Evolutionary conservation across 495 filamentous ascomycete species (phyloP).

Genomic region (Neurospora sp.): DNA sequence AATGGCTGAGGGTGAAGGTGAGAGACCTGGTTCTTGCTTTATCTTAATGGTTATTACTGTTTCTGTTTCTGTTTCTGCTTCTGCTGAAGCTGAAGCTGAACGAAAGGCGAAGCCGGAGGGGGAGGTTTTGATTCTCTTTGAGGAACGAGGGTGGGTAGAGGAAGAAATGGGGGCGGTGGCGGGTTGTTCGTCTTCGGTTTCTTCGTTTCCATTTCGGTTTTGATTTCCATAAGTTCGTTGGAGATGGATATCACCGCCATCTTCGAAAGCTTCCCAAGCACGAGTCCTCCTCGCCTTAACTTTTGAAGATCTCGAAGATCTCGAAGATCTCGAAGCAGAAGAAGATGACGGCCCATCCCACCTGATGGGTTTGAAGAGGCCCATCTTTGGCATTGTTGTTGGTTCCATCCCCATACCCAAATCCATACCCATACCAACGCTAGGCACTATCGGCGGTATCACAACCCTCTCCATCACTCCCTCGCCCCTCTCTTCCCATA

Average conservation of each 20-base stretch:
- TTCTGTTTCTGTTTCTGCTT: not conserved
- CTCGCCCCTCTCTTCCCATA: not conserved
- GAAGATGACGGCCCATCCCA: not conserved
- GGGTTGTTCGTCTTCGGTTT: not conserved
- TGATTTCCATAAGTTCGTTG: not conserved
- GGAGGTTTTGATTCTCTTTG: not conserved
- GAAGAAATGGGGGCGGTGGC: not conserved
- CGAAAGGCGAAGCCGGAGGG: not conserved
- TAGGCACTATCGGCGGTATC: not conserved
- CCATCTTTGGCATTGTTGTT: not conserved
- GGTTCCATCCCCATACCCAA: not conserved
- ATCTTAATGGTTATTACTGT: not conserved
- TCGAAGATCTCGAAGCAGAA: not conserved
- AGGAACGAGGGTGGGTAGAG: not conserved
- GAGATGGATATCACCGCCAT: not conserved
- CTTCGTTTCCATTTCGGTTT: not conserved
- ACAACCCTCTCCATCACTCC: not conserved
- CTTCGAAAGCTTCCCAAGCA: not conserved
- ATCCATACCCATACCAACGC: accelerated
- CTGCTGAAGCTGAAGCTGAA: not conserved
- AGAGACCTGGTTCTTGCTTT: not conserved
- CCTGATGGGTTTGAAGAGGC: not conserved
- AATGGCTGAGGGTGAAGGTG: not conserved
- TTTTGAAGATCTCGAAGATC: no score
- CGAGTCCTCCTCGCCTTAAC: not conserved